Conservation (phyloP, 352 stramenopile species). For the Globisporangium megalacanthum region DNA sequence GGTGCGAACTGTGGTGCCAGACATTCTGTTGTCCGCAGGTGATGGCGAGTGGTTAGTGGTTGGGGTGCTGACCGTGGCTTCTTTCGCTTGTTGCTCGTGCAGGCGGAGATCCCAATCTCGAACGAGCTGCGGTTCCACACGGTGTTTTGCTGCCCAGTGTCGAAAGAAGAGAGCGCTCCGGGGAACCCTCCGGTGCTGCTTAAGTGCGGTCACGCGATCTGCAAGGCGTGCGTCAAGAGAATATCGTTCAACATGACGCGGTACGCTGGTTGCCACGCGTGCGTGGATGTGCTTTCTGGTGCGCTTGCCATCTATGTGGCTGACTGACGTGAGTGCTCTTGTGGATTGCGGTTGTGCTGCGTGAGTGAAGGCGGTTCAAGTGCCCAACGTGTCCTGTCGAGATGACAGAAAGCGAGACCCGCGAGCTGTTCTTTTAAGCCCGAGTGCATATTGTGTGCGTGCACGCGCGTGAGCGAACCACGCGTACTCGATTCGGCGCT, state of each 20-base stretch:
- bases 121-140: constrained; percentile 84
- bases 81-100: not conserved
- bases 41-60: not conserved
- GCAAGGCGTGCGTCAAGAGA: constrained; percentile 70
- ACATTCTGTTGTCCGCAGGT: not conserved
- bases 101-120: constrained; percentile 74
- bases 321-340: too few species aligned
- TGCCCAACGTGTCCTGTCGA: constrained; percentile 84
- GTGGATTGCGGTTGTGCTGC: not conserved
- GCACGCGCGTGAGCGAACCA: not conserved
- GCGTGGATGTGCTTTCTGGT: not conserved
- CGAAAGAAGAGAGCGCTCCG: constrained; percentile 81
- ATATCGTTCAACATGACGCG: constrained; percentile 80
- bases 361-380: constrained; percentile 64
- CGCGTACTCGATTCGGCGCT: not conserved
- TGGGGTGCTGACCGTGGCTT: not conserved
- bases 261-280: constrained; percentile 17
- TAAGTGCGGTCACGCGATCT: constrained; percentile 86
- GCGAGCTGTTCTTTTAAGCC: constrained; percentile 64
- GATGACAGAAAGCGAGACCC: constrained; percentile 68
- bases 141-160: constrained; percentile 85
- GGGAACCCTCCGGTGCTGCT: constrained; percentile 81
- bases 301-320: too few species aligned
- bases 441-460: not conserved
- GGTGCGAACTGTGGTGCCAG: constrained; percentile 15